Percentiles rank a stretch among this genome's conserved stretches.
Evolutionary conservation across 495 filamentous ascomycete genomes (phyloP).

Genomic region (Aspergillus sparsus): DNA sequence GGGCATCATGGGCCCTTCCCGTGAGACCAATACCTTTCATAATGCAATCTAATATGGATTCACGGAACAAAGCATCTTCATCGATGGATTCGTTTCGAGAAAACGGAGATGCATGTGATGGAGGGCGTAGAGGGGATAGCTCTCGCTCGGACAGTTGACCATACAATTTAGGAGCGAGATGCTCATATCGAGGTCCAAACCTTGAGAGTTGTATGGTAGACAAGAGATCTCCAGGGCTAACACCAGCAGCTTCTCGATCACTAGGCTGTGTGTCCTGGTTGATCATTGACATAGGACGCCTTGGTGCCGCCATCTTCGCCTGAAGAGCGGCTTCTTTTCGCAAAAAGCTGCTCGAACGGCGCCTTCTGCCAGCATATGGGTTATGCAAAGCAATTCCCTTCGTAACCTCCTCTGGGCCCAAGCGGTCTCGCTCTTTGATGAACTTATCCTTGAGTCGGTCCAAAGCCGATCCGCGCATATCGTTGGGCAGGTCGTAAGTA

Average conservation of each 20-base stretch:
- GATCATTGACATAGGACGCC: slow-evolving; percentile 27
- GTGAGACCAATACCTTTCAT: slow-evolving; percentile 91
- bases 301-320: slow-evolving; percentile 47
- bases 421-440: slow-evolving; percentile 76
- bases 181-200: slow-evolving; percentile 45
- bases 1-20: slow-evolving; percentile 55
- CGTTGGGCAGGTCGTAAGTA: slow-evolving; percentile 86
- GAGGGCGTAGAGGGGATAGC: slow-evolving; percentile 57
- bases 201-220: slow-evolving; percentile 76
- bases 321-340: slow-evolving; percentile 82
- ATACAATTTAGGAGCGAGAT: slow-evolving; percentile 32
- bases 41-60: slow-evolving; percentile 91
- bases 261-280: slow-evolving; percentile 20
- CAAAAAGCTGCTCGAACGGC: slow-evolving; percentile 71
- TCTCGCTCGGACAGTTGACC: slow-evolving; percentile 63
- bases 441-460: slow-evolving; percentile 94
- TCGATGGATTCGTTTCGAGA: slow-evolving; percentile 75
- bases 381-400: slow-evolving; percentile 98
- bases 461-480: slow-evolving; percentile 80
- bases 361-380: slow-evolving; percentile 62
- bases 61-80: slow-evolving; percentile 84
- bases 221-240: slow-evolving; percentile 77
- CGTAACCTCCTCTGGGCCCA: slow-evolving; percentile 77
- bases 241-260: slow-evolving; percentile 37
- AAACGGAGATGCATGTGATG: slow-evolving; percentile 44